Conservation (phyloP, 139 green algal genomes). For the Dunaliella primolecta region DNA sequence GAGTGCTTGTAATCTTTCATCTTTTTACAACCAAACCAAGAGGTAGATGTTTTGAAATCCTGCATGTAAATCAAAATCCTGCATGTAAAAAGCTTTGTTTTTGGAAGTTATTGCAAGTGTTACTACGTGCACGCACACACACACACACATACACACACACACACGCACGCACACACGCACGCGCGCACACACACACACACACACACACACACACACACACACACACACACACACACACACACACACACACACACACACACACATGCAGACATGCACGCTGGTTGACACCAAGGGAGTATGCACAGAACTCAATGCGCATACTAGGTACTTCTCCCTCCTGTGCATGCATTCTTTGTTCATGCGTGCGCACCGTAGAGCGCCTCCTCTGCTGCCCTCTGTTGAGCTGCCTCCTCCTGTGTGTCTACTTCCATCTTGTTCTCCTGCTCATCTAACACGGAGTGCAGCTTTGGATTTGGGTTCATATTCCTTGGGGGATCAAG, state of each 20-base stretch:
- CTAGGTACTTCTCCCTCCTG: no score
- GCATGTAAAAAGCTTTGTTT: neutral
- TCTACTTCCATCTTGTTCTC: neutral
- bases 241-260: neutral
- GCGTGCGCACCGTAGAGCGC: neutral
- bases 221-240: neutral
- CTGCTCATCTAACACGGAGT: neutral
- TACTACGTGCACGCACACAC: neutral
- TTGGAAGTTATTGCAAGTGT: neutral
- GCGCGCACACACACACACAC: neutral
- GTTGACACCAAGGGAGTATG: no score
- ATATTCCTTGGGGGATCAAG: neutral
- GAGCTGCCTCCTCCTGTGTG: neutral
- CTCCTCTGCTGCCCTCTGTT: neutral
- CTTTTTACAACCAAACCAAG: no score
- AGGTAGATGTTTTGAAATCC: no score
- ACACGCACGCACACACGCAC: no score
- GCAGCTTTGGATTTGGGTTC: neutral
- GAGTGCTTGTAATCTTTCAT: neutral
- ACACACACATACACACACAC: neutral
- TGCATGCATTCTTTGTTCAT: neutral
- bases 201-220: neutral
- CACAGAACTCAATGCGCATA: no score
- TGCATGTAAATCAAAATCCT: no score
- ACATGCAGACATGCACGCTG: no score